Percentiles rank a stretch among this genome's conserved stretches.
These are phyloP conservation scores for Cladosporium sp. DNA, from an alignment of 2,329 filamentous ascomycete species.

Conservation along the genomic window DNA sequence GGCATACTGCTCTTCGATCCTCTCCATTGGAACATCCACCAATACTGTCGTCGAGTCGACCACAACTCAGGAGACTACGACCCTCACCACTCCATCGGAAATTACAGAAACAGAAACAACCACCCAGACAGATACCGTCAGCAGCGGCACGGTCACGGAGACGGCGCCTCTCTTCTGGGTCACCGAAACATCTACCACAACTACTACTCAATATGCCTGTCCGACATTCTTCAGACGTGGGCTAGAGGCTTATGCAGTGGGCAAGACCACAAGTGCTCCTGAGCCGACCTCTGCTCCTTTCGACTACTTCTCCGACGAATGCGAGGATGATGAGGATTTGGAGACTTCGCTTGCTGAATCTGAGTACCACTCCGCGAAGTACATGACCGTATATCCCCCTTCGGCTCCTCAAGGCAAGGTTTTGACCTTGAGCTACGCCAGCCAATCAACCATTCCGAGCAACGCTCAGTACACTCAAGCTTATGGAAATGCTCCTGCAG, in stretches of 20 bases:
- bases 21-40: background rate
- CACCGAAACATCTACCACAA: background rate
- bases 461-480: background rate
- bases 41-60: background rate
- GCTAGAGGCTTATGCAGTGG: background rate
- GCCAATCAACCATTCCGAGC: background rate
- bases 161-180: background rate
- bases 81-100: background rate
- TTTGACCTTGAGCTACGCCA: background rate
- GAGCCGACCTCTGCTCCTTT: background rate
- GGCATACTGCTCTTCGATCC: conserved; percentile 6
- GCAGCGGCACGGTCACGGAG: background rate
- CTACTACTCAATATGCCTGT: background rate
- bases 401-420: conserved; percentile 5
- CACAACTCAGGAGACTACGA: background rate
- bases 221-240: background rate
- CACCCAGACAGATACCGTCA: background rate
- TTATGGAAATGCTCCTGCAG: background rate
- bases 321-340: background rate
- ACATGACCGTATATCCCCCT: conserved; percentile 5
- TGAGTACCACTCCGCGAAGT: background rate
- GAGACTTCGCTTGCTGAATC: background rate
- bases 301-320: background rate
- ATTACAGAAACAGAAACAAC: background rate
- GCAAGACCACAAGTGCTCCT: background rate